A percentile compares a stretch with the other conserved stretches of the same genome.
phyloP scores from a whole-genome alignment of 2,329 filamentous ascomycete species.

The Diplodia intermedia region DNA sequence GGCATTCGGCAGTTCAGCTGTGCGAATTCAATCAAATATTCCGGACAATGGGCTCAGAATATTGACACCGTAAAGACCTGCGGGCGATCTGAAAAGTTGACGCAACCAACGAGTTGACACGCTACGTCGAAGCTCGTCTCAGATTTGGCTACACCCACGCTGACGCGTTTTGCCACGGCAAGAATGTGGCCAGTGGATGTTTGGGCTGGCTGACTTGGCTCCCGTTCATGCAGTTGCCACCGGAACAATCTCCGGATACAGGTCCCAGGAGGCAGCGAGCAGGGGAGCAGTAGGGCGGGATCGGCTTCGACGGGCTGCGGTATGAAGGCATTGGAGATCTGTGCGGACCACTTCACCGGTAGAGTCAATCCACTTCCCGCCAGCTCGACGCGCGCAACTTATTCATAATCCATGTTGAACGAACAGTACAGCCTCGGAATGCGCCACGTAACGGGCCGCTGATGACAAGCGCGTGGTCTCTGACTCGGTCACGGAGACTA shows the following conservation, averaged over 20 bases:
- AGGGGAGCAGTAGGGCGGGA: not conserved
- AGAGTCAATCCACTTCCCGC: not conserved
- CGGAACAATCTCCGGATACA: not conserved
- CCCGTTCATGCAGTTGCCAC: not conserved
- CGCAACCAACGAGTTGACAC: not conserved
- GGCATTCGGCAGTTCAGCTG: not conserved
- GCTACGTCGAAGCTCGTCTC: not conserved
- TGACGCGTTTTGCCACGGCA: not conserved
- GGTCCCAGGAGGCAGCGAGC: not conserved
- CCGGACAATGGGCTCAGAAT: not conserved
- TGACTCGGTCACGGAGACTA: constrained; percentile 9
- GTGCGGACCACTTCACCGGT: not conserved
- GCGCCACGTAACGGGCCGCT: constrained; percentile 5
- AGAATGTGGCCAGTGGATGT: not conserved
- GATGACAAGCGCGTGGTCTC: not conserved
- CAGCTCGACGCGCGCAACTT: constrained; percentile 8
- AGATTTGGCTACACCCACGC: no score
- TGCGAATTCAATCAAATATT: not conserved
- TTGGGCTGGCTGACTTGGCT: not conserved
- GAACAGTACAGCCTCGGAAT: not conserved
- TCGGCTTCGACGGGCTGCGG: not conserved
- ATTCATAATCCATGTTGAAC: constrained; percentile 16
- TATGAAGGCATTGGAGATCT: constrained; percentile 19
- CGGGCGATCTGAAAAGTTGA: not conserved
- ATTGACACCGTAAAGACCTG: not conserved